phyloP scores from a whole-genome alignment of 2,329 filamentous ascomycete genomes.

The Colletotrichum higginsianum region DNA sequence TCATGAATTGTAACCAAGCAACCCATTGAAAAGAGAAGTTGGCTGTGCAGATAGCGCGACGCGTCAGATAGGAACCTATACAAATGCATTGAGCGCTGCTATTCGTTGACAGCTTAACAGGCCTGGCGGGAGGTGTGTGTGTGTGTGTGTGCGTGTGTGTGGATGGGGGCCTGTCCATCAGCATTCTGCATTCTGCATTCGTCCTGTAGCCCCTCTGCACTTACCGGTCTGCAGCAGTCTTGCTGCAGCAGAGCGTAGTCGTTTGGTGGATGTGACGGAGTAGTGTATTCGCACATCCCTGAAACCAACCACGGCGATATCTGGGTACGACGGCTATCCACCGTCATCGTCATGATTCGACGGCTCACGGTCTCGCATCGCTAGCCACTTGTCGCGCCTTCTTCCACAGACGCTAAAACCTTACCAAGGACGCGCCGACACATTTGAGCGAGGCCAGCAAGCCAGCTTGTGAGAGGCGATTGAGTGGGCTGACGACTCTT shows the following conservation, averaged over 20 bases:
- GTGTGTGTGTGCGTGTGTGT: conserved; percentile 18
- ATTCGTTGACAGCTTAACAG: conserved; percentile 22
- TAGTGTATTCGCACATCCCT: conserved; percentile 1
- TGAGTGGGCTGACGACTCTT: conserved; percentile 32
- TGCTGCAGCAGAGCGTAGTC: conserved; percentile 17
- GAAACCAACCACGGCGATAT: conserved; percentile 25
- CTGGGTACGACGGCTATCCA: conserved; percentile 22
- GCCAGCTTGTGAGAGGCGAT: conserved; percentile 18
- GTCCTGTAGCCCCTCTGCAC: conserved; percentile 17
- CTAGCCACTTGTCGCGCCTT: conserved; percentile 8
- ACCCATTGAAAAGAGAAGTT: conserved; percentile 11
- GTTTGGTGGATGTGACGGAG: conserved; percentile 27
- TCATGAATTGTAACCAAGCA: neutral
- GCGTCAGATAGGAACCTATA: conserved; percentile 25
- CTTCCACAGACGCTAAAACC: conserved; percentile 26
- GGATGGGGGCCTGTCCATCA: conserved; percentile 14
- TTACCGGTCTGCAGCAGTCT: conserved; percentile 17
- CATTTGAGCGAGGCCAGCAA: conserved; percentile 5
- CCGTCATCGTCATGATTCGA: neutral
- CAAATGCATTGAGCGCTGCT: conserved; percentile 1
- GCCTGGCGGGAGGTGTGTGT: conserved; percentile 19
- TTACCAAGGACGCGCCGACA: conserved; percentile 19
- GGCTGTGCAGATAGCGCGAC: conserved; percentile 37
- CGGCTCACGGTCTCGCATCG: conserved; percentile 14
- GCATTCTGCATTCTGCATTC: conserved; percentile 19